Percentiles rank a stretch among this genome's conserved stretches.
These are phyloP conservation scores for Fonsecaea monophora DNA, from an alignment of 2,329 filamentous ascomycete genomes.

Conservation along the genomic window DNA sequence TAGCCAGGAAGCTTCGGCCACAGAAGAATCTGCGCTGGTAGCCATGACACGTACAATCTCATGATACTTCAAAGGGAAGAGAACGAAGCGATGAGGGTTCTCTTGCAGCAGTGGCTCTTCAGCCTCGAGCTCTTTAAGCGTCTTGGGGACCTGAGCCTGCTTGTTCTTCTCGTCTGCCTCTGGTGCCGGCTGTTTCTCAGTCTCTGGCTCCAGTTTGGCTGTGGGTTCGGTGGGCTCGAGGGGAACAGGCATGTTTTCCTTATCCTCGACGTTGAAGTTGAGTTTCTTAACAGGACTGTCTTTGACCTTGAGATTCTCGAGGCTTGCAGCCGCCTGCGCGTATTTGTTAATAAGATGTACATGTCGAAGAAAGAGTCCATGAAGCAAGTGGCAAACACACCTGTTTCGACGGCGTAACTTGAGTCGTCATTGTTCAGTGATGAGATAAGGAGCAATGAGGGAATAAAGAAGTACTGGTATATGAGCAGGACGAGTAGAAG, in stretches of 20 bases:
- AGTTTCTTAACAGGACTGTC: slow-evolving; percentile 92
- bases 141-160: slow-evolving; percentile 50
- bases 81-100: slow-evolving; percentile 93
- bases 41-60: slow-evolving; percentile 35
- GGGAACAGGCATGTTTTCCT: slow-evolving; percentile 75
- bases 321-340: slow-evolving; percentile 78
- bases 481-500: slow-evolving; percentile 15
- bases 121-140: slow-evolving; percentile 72
- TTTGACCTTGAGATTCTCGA: slow-evolving; percentile 85
- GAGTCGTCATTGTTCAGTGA: slow-evolving; percentile 70
- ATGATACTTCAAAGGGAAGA: slow-evolving; percentile 87
- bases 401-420: slow-evolving; percentile 77
- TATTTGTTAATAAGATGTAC: slow-evolving; percentile 49
- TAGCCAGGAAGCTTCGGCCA: slow-evolving; percentile 31
- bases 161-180: slow-evolving; percentile 57
- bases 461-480: slow-evolving; percentile 29
- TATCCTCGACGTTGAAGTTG: slow-evolving; percentile 71
- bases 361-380: slow-evolving; percentile 43
- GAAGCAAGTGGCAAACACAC: slow-evolving; percentile 59
- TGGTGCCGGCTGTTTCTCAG: slow-evolving; percentile 62
- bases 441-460: slow-evolving; percentile 31
- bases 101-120: slow-evolving; percentile 93
- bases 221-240: slow-evolving; percentile 61
- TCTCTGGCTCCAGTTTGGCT: slow-evolving; percentile 58
- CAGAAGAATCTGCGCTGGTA: slow-evolving; percentile 36